phyloP scores from a whole-genome alignment of 78 protist species.

The Cyanophora paradoxa region DNA sequence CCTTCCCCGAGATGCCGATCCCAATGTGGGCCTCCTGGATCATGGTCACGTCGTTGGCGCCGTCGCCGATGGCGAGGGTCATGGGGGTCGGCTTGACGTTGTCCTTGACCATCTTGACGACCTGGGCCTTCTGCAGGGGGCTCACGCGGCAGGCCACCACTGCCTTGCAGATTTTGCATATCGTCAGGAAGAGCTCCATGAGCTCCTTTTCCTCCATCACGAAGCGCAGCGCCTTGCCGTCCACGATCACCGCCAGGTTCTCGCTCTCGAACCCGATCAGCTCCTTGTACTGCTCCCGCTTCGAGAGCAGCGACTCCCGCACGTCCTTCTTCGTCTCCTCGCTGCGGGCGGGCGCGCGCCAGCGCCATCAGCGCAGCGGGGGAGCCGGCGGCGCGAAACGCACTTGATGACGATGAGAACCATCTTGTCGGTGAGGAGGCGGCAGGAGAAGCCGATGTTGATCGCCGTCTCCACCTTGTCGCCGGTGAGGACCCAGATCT shows the following conservation, averaged over 20 bases:
- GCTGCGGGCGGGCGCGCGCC: no score
- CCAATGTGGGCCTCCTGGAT: slow-evolving; percentile 59
- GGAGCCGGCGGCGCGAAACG: no score
- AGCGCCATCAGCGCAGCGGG: no score
- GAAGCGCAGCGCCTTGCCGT: slow-evolving; percentile 19
- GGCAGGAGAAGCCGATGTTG: slow-evolving; percentile 31
- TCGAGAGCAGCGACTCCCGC: no score
- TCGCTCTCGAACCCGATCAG: no score
- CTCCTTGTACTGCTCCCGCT: no score
- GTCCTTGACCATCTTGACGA: slow-evolving; percentile 43
- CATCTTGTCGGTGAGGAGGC: slow-evolving; percentile 22
- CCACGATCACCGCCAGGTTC: slow-evolving; percentile 13
- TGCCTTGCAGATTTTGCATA: slow-evolving; percentile 1
- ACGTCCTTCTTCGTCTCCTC: no score
- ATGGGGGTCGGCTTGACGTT: neutral
- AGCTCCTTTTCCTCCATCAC: no score
- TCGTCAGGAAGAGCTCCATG: neutral
- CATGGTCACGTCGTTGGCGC: slow-evolving; percentile 82
- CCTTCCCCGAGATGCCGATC: no score
- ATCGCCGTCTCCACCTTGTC: slow-evolving; percentile 88
- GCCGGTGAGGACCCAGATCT: slow-evolving; percentile 96
- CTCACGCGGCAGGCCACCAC: slow-evolving; percentile 38
- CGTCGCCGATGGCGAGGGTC: slow-evolving; percentile 63
- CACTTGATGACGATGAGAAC: neutral
- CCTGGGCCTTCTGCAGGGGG: slow-evolving; percentile 86